A percentile compares a stretch with the other conserved stretches of the same genome.
These are phyloP conservation scores for Microglena sp. DNA, from an alignment of 139 green algal species.

Conservation along the genomic window DNA sequence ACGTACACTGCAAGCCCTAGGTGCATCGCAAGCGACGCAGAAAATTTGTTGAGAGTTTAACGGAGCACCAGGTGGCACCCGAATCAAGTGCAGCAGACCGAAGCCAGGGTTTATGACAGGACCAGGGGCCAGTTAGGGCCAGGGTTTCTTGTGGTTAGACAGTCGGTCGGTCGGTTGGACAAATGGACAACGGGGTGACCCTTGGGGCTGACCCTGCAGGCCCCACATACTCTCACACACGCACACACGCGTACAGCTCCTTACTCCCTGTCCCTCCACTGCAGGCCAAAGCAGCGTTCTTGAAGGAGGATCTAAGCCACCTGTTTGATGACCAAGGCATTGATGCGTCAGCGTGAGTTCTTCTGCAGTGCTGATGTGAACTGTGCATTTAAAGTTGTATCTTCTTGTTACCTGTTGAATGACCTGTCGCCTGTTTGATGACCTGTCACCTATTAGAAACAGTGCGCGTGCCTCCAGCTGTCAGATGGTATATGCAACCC, in stretches of 20 bases:
- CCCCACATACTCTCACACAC: background rate
- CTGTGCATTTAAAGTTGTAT: no score
- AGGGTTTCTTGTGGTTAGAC: background rate
- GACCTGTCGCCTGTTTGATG: no score
- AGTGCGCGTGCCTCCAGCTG: no score
- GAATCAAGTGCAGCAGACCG: background rate
- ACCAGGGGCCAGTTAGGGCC: background rate
- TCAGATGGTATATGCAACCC: no score
- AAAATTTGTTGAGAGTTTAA: background rate
- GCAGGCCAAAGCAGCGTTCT: slow-evolving; percentile 16
- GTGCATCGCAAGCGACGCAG: background rate
- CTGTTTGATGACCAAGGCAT: slow-evolving; percentile 44
- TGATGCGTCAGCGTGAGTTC: slow-evolving; percentile 23
- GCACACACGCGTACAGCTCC: background rate
- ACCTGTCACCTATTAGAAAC: no score
- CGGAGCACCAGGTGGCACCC: background rate
- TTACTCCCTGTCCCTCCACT: background rate
- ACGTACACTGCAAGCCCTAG: background rate
- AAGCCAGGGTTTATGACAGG: no score
- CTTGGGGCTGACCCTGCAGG: background rate
- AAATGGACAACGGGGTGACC: background rate
- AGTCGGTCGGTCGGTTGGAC: background rate
- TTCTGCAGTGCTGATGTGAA: no score
- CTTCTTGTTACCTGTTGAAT: no score
- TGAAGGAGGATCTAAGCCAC: slow-evolving; percentile 27